Conservation (phyloP, 352 stramenopile species). For the Plasmopara muralis region DNA sequence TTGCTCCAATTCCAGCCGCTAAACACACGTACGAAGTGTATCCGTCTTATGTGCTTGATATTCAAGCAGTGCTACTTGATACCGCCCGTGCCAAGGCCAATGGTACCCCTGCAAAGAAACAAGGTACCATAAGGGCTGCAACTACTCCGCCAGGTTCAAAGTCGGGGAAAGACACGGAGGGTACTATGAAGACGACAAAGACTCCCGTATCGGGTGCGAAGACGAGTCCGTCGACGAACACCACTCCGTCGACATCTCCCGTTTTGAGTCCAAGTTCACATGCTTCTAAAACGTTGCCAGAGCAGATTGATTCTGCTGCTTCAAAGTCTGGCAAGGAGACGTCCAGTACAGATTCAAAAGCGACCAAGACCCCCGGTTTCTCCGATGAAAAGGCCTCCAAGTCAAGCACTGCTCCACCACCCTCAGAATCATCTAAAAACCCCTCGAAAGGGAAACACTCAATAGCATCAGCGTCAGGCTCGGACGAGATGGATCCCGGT, state of each 20-base stretch:
- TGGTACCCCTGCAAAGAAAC: background rate
- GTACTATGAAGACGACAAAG: background rate
- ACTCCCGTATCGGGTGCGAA: slow-evolving; percentile 1
- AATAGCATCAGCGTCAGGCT: slow-evolving; percentile 2
- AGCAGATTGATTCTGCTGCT: background rate
- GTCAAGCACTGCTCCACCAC: slow-evolving; percentile 6
- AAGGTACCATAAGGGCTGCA: background rate
- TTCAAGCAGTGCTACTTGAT: slow-evolving; percentile 45
- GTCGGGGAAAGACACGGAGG: background rate
- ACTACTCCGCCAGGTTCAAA: background rate
- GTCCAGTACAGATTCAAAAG: slow-evolving; percentile 6
- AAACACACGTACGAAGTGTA: slow-evolving; percentile 58
- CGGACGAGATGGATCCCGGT: slow-evolving; percentile 15
- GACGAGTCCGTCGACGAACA: slow-evolving; percentile 5
- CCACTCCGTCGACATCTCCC: slow-evolving; percentile 5
- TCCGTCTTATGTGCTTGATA: slow-evolving; percentile 40
- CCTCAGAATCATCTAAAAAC: slow-evolving; percentile 7
- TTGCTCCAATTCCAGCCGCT: slow-evolving; percentile 45
- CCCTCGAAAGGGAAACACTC: slow-evolving; percentile 7
- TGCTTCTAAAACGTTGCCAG: background rate
- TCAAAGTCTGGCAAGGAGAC: slow-evolving; percentile 11
- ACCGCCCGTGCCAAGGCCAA: slow-evolving; percentile 23
- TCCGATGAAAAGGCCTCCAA: background rate
- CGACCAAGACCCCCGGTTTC: background rate
- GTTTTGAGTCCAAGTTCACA: background rate